Percentiles rank a stretch among this genome's conserved stretches.
phyloP scores from a whole-genome alignment of 2,329 filamentous ascomycete genomes.

The Neopestalotiopsis rosae region DNA sequence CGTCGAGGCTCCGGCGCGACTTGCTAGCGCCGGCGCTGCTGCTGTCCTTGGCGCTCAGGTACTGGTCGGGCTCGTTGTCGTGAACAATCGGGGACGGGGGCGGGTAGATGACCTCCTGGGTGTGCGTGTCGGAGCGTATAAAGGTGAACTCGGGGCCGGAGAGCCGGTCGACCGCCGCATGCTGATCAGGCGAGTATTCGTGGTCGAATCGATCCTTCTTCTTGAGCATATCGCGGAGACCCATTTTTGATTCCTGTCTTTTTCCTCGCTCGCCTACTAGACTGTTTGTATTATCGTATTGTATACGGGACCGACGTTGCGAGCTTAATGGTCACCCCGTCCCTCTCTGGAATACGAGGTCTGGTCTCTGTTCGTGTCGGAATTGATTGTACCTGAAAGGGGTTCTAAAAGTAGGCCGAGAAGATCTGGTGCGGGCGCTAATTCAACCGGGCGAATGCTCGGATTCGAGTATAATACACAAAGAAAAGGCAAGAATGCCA shows the following conservation, averaged over 20 bases:
- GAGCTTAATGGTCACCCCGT: background rate
- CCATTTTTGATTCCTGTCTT: constrained; percentile 42
- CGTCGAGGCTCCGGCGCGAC: constrained; percentile 49
- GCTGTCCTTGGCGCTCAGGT: constrained; percentile 32
- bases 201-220: constrained; percentile 56
- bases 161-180: constrained; percentile 43
- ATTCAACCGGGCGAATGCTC: background rate
- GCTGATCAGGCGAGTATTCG: constrained; percentile 36
- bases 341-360: background rate
- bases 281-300: background rate
- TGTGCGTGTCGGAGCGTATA: constrained; percentile 81
- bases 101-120: constrained; percentile 78
- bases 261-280: background rate
- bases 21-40: constrained; percentile 25
- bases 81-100: constrained; percentile 47
- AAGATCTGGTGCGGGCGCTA: background rate
- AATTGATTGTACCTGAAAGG: background rate
- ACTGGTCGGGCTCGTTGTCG: constrained; percentile 29
- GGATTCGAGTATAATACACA: constrained; percentile 1
- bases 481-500: constrained; percentile 14
- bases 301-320: background rate
- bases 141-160: constrained; percentile 76
- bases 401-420: background rate
- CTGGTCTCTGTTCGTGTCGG: background rate
- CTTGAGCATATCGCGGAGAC: constrained; percentile 57